phyloP scores from a whole-genome alignment of 2,329 filamentous ascomycete genomes.

The Penicillium sp. region DNA sequence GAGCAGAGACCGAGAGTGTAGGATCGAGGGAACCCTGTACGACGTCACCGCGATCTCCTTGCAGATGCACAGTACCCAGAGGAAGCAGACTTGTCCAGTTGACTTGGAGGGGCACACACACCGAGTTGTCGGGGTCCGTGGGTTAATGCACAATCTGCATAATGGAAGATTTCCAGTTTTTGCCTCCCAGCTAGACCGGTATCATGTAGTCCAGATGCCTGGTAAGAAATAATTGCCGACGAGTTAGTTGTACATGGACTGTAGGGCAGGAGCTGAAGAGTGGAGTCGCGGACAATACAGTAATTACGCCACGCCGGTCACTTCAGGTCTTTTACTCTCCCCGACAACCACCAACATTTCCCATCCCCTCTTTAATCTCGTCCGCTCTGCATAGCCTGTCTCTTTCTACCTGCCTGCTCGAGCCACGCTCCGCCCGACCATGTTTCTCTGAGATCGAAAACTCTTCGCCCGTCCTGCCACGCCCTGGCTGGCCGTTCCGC shows the following conservation, averaged over 20 bases:
- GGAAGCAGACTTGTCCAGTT: neutral
- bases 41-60: constrained; percentile 10
- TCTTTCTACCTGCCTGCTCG: neutral
- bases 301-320: constrained; percentile 17
- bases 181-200: too few species aligned
- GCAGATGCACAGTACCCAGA: neutral
- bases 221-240: too few species aligned
- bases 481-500: constrained; percentile 9
- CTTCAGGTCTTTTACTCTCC: constrained; percentile 10
- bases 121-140: neutral
- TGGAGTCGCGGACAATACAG: constrained; percentile 9
- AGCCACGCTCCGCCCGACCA: constrained; percentile 5
- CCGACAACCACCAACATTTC: constrained; percentile 5
- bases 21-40: neutral
- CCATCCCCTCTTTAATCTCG: constrained; percentile 1
- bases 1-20: neutral
- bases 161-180: too few species aligned
- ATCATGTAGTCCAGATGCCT: too few species aligned
- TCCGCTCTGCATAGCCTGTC: neutral
- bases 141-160: too few species aligned
- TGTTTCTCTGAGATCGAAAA: constrained; percentile 19
- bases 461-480: constrained; percentile 3
- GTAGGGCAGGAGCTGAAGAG: constrained; percentile 8
- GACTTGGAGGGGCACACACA: neutral
- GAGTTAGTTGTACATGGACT: neutral